phyloP scores from a whole-genome alignment of 768 basidiomycete species.

The Boletus rufocinnamomeus region DNA sequence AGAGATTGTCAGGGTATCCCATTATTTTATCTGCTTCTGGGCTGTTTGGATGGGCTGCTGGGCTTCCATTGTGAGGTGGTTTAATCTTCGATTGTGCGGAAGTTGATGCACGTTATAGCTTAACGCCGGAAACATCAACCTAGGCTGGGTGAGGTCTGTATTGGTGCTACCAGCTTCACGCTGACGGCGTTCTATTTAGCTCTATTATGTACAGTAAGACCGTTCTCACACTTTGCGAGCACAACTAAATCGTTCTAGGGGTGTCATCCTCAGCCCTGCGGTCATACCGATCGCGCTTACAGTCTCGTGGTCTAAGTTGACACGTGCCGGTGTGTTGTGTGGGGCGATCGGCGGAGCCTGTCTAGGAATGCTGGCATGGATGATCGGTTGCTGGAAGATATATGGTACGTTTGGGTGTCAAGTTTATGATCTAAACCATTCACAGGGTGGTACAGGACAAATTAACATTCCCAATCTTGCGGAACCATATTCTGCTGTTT shows the following conservation, averaged over 20 bases:
- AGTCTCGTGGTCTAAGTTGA: conserved; percentile 49
- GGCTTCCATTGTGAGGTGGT: conserved; percentile 36
- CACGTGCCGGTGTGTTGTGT: conserved; percentile 39
- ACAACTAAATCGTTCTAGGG: conserved; percentile 33
- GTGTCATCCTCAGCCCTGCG: conserved; percentile 50
- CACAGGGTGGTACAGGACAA: conserved; percentile 25
- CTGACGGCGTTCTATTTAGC: conserved; percentile 19
- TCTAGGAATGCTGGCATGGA: conserved; percentile 51
- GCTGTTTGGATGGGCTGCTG: conserved; percentile 47
- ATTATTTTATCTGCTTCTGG: conserved; percentile 45
- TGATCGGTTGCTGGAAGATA: conserved; percentile 53
- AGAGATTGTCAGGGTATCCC: conserved; percentile 43
- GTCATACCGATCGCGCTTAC: conserved; percentile 52
- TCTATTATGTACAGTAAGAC: conserved; percentile 49
- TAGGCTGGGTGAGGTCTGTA: conserved; percentile 44
- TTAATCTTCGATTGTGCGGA: neutral
- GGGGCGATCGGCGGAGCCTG: conserved; percentile 45
- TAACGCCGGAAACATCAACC: conserved; percentile 45
- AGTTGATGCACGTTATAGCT: conserved; percentile 32
- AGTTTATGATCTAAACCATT: neutral
- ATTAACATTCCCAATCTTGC: conserved; percentile 41
- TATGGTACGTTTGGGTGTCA: conserved; percentile 33
- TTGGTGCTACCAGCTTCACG: neutral
- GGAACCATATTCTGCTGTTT: conserved; percentile 42
- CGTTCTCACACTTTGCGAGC: neutral